Percentiles rank a stretch among this genome's conserved stretches.
phyloP scores from a whole-genome alignment of 2,329 filamentous ascomycete genomes.

The Curvularia sp. region DNA sequence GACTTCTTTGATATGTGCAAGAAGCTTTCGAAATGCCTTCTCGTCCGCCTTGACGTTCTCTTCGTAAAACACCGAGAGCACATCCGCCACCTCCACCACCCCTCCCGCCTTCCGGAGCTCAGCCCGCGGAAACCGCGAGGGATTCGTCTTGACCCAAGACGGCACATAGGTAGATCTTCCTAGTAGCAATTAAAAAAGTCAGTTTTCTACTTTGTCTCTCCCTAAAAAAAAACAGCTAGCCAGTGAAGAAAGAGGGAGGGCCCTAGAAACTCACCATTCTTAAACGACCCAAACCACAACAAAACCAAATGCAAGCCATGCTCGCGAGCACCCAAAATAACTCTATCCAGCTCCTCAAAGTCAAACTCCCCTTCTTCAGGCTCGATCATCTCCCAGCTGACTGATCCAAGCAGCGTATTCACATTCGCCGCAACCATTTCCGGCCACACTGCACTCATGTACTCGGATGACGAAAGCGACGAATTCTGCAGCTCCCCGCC shows the following conservation, averaged over 20 bases:
- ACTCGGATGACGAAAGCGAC: conserved; percentile 54
- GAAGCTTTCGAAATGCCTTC: conserved; percentile 51
- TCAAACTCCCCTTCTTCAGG: conserved; percentile 55
- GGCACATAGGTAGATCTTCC: conserved; percentile 37
- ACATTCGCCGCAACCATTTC: conserved; percentile 53
- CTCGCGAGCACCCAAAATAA: conserved; percentile 50
- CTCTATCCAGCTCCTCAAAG: conserved; percentile 53
- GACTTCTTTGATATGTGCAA: conserved; percentile 54
- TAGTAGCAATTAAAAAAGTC: background rate
- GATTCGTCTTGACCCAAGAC: conserved; percentile 42
- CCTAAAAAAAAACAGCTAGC: background rate
- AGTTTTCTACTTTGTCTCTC: background rate
- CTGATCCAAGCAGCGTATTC: conserved; percentile 57
- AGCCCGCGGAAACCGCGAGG: conserved; percentile 45
- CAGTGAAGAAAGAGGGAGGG: background rate
- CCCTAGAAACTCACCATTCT: conserved; percentile 48
- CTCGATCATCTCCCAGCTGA: conserved; percentile 59
- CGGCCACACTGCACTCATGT: conserved; percentile 56
- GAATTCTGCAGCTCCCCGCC: conserved; percentile 60
- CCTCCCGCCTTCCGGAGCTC: conserved; percentile 32
- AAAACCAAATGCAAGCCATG: conserved; percentile 53
- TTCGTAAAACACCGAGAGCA: conserved; percentile 45
- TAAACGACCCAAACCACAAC: conserved; percentile 59
- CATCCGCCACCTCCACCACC: conserved; percentile 30
- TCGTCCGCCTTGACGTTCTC: conserved; percentile 49